Base-by-base conservation (phyloP, 139 green algal species). In the Chlorella sp. region DNA sequence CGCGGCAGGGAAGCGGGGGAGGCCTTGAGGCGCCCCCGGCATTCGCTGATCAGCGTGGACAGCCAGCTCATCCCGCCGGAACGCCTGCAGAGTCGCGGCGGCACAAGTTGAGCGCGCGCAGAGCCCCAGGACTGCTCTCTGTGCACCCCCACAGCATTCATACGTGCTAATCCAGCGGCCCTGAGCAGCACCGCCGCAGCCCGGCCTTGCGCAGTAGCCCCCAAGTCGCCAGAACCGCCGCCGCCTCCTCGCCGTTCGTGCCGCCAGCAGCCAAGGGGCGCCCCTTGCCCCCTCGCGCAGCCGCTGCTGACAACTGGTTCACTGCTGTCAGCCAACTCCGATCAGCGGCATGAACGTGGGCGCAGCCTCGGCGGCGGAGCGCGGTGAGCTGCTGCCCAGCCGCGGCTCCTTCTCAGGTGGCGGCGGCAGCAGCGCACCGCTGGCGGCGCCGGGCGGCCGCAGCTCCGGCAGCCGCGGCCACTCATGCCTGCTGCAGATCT, bases 401-500 rank as follows among this genome's bases (percentile, higher is more conserved):
- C 39, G 26, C 21, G 76, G 41, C 16, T 63, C 76, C 3, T 11
- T 32, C 11, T 47, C 41, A 60, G 69, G 28, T 2, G 74, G 56
- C 38, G 60, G 57, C 75, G 39, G 34, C n/a, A n/a, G n/a, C 36
- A 47, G 62, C 41, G 78, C 39, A n/a, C n/a, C 60, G 38, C 78
- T 63, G 39, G 69, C 38, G 69, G 36, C 30, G 36, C 36, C 38
- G 69, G 44, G 7, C 51, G 51, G 51, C 51, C 51, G 51, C 13
- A 15, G 12, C 51, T 2, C 12, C 26, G 38, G 38, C 36, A 41
- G 25, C 62, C 78, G 78, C 63, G 30, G 63, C 41, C 55, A 62
- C 44, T 79, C 86, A 68, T 71, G 51, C 44, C 67, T 89, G 47
- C 71, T 89, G 41, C 25, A 55, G 41, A 18, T 30, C 32, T 90